phyloP scores from a whole-genome alignment of 805 yeast genomes.

The Hanseniaspora lachancei region DNA sequence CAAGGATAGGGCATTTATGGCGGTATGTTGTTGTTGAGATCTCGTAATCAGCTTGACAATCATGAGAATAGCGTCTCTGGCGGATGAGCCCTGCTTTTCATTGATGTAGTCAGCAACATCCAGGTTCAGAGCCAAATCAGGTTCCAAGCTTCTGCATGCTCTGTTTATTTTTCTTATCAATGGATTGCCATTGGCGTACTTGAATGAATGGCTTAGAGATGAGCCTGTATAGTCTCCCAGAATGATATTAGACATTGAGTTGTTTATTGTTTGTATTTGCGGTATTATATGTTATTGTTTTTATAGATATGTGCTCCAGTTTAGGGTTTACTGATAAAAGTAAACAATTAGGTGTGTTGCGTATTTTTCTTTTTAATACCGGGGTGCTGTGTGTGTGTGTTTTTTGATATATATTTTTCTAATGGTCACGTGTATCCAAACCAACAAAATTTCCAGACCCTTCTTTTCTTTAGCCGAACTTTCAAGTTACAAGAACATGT shows the following conservation, averaged over 20 bases:
- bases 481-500: too few relatives aligned
- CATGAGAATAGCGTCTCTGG: conserved; percentile 83
- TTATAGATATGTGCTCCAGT: too few relatives aligned
- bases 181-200: conserved; percentile 21
- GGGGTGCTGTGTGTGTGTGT: too few relatives aligned
- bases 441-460: too few relatives aligned
- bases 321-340: too few relatives aligned
- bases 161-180: conserved; percentile 41
- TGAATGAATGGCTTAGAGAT: conserved; percentile 20
- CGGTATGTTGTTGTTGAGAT: conserved; percentile 69
- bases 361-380: too few relatives aligned
- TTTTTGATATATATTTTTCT: too few relatives aligned
- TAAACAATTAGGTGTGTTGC: too few relatives aligned
- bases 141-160: conserved; percentile 85
- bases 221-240: conserved; percentile 26
- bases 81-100: conserved; percentile 78
- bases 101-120: conserved; percentile 91
- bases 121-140: conserved; percentile 74
- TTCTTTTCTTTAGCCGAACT: too few relatives aligned
- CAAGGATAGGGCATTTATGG: conserved; percentile 67
- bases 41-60: conserved; percentile 64
- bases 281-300: too few relatives aligned
- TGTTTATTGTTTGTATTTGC: too few relatives aligned
- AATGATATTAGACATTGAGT: conserved; percentile 22
- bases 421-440: too few relatives aligned